Evolutionary conservation across 805 yeast genomes (phyloP), one percentile per base, ranked within the genome.

Genomic region (Sugiyamaella floridensis): DNA sequence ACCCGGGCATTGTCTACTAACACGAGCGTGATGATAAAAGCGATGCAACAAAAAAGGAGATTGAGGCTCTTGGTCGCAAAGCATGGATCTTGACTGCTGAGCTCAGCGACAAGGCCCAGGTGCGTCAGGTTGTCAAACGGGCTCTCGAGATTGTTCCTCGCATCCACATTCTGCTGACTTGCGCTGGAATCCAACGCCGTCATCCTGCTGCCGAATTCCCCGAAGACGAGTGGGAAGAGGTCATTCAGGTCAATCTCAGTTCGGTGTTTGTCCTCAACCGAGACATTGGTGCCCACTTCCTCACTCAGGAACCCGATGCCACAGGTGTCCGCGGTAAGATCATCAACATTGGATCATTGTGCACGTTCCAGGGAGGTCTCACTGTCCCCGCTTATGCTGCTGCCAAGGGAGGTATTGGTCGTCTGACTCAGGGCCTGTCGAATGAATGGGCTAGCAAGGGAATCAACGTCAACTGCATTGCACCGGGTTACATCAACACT

Each of bases 401-500:
- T 72, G 76, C 84, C 59, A 81, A 81, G 72, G 86, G 85, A 34
- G 86, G 81, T 52, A 85, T 81, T 28, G 76, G 76, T 55, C 85
- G 81, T 68, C 74, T 81, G 68, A 79, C 74, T 55, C 72, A 78
- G 66, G 77, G 83, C n/a, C 75, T 81, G 58, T 84, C 85, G 19
- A 79, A 80, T 54, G 86, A 81, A 69, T 81, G 86, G 85, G 84
- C 85, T 47, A 73, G 76, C 70, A 49, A 49, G 22, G 52, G 52
- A 7, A 79, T 79, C 60, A 74, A 84, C 59, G 83, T 80, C 59
- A 85, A 85, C 71, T 79, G 88, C 41, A 71, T 85, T 58, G 78
- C 85, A 28, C 92, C 92, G 46, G 92, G 90, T 50, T 85, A 85
- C 73, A 85, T 85, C 54, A 78, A 80, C 60, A 85, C 90, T 14